Evolutionary conservation across 2,329 filamentous ascomycete genomes (phyloP), one percentile per base, ranked within the genome.

Genomic region (Eurotiales sp.): DNA sequence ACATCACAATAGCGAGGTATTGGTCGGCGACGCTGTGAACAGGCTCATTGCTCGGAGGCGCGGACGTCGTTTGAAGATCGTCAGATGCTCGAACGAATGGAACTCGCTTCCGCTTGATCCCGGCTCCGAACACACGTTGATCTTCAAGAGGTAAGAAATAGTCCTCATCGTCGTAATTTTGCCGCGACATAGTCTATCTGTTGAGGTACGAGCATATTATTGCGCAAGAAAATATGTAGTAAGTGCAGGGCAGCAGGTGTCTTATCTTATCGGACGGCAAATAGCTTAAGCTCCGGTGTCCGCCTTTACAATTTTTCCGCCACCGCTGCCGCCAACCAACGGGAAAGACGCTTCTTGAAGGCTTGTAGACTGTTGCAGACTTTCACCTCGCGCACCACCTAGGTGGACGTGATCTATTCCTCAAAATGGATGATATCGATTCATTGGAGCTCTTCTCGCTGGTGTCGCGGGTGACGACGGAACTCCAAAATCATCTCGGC

Each of bases 381-480:
- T 11, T 48, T 41, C 3, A 29, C 34, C 46, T 48, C 46, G 32
- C 36, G 36, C 30, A 50, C 47, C 47, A 42, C 6, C 11, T 15
- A 17, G 47, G 47, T 43, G 47, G 47, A 43, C 42, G 47, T 23
- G 30, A 41, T 22, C 15, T 25, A 4, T 36, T 11, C 27, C 27
- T 2, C 29, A 36, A 43, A n/a, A 95, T 96, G 90, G 90, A 95
- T 67, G 92, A 96, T 65, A 81, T 99, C 59, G 83, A 88, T 69
- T 88, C 89, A 61, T 84, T 99, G 66, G 93, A 99, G 78, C 79
- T 95, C 55, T 81, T 99, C 49, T 96, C 91, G 62, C 85, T 99
- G 64, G 90, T 97, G 51, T 93, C 90, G 46, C 96, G 92, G 70
- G 90, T 99, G 61, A 90, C 90, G 12, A 92, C 88, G 15, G 93